Conservation (phyloP, 257 asterid genomes). For the Paulownia fortunei region DNA sequence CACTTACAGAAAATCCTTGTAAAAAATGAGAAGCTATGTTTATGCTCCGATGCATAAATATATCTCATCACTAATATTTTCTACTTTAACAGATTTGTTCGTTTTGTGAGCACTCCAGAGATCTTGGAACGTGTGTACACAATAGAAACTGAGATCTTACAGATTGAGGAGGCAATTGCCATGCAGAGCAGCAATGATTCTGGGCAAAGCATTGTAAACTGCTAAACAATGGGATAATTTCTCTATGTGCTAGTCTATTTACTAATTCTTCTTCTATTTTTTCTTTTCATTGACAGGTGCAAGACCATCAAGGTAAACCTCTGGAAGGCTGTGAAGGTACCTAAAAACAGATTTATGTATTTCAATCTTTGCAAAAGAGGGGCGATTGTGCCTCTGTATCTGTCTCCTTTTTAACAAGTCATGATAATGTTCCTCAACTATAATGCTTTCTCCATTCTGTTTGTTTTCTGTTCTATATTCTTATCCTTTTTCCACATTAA, state of each 20-base stretch:
- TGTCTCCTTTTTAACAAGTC: background rate
- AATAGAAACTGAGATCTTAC: conserved; percentile 71
- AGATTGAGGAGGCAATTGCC: conserved; percentile 67
- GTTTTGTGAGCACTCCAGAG: conserved; percentile 83
- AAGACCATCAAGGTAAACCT: conserved; percentile 49
- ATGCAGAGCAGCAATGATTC: conserved; percentile 52
- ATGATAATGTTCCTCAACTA: background rate
- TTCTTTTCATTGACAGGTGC: conserved; percentile 42
- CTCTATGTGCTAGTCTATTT: conserved; percentile 3
- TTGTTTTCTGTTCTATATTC: conserved; percentile 6
- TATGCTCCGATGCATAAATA: background rate
- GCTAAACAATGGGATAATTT: conserved; percentile 7
- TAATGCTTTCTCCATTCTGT: background rate
- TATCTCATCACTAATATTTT: conserved; percentile 22
- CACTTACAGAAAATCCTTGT: background rate
- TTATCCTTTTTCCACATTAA: background rate
- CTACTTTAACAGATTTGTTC: conserved; percentile 65
- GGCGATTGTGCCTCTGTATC: background rate
- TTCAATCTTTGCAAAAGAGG: conserved; percentile 1
- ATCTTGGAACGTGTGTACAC: conserved; percentile 71
- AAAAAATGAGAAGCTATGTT: background rate
- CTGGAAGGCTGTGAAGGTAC: conserved; percentile 53
- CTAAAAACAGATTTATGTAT: background rate
- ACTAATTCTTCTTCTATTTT: background rate
- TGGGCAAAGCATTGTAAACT: conserved; percentile 52